Base-by-base conservation (phyloP, 2,329 filamentous ascomycete genomes). In the Ophiostoma quercus region DNA sequence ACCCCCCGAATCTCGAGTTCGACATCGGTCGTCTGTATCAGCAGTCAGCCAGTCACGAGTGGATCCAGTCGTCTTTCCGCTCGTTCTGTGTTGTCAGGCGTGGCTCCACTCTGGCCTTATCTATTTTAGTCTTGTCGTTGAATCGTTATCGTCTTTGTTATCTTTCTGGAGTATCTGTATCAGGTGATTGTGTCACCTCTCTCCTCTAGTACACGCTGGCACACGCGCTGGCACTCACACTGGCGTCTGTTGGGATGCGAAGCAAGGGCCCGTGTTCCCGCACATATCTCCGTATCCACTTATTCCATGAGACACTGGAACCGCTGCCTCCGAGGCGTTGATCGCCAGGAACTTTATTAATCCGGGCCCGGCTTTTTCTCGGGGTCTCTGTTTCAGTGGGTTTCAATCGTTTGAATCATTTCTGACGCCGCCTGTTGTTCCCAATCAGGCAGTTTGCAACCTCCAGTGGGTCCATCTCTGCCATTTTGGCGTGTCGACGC, bases 231-330 rank as follows among this genome's bases (percentile, higher is more conserved):
- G 34, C 34, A 8, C 25, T 29, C 25, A 29, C 25, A 34, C 34
- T 34, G 34, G 34, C 22, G 25, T 19, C 25, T 32, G 25, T 62
- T 29, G 22, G n/a, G 57, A 62, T 62, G 25, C 16, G 57, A 62
- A 62, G 57, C 57, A 62, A 62, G 57, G 57, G 57, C 57, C 57
- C 57, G 57, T 62, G 57, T 32, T 62, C 57, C 54, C 54, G 25
- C 54, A 60, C 54, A 60, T 60, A 60, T 62, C 25, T 62, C 57
- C 57, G 57, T 62, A 16, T 62, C 57, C 57, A 62, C 57, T 57
- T 57, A 8, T 25, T 57, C 12, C 9, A 8, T 57, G 51, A 8
- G 5, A 57, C 51, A 25, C 22, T 57, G n/a, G 51, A 57, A 57
- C 51, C 51, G 51, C 51, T 14, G 51, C n/a, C 51, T 60, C 54